These are phyloP conservation scores for Crocinoboletus sp. DNA, from an alignment of 1,284 basidiomycete species.

Conservation along the genomic window DNA sequence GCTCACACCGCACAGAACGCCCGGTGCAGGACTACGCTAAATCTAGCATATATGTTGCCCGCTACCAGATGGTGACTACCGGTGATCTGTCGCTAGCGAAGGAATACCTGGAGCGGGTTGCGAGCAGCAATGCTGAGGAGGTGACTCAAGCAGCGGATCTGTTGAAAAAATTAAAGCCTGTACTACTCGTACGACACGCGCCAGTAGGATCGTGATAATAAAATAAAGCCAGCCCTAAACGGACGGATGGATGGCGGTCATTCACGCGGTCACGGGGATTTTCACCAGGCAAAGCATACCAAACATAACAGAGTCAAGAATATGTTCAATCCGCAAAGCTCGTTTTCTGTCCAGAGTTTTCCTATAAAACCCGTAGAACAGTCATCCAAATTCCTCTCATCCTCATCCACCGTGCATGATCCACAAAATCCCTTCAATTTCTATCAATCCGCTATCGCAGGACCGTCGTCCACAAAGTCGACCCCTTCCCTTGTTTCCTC, in stretches of 20 bases:
- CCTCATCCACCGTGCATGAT: constrained; percentile 5
- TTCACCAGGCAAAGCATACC: constrained; percentile 40
- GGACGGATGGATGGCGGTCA: constrained; percentile 5
- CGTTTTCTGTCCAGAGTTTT: constrained; percentile 35
- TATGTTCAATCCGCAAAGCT: constrained; percentile 51
- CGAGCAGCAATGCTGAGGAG: constrained; percentile 73
- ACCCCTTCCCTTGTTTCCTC: constrained; percentile 4
- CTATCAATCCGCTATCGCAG: constrained; percentile 25
- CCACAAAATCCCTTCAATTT: constrained; percentile 18
- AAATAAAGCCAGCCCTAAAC: constrained; percentile 42
- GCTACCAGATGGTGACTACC: constrained; percentile 61
- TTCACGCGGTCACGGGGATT: constrained; percentile 42
- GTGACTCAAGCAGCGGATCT: constrained; percentile 60
- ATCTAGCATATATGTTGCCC: constrained; percentile 78
- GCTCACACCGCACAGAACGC: constrained; percentile 43
- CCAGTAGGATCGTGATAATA: background rate
- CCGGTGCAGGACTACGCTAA: constrained; percentile 71
- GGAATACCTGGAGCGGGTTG: constrained; percentile 67
- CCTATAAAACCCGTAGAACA: constrained; percentile 19
- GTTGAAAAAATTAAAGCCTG: constrained; percentile 50
- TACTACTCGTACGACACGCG: constrained; percentile 24
- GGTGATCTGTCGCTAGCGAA: constrained; percentile 58
- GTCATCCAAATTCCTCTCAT: background rate
- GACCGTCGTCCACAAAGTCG: constrained; percentile 30
- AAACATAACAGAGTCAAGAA: constrained; percentile 53